Evolutionary conservation across 371 early-diverging fungal species (phyloP).

Genomic region (Mucor piriformis): DNA sequence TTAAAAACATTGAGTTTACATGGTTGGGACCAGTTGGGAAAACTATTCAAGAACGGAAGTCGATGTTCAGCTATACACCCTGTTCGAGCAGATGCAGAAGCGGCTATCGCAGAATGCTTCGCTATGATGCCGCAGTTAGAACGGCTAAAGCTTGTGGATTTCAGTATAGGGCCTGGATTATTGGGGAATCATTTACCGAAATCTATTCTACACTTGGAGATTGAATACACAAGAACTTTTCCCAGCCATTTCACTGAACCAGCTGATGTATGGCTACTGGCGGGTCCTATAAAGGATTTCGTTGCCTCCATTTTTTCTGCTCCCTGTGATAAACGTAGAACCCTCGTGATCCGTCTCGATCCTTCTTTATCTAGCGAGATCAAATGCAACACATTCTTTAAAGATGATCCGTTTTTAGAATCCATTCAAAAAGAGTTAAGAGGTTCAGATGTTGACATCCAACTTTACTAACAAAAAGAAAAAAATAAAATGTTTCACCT

Average conservation of each 20-base stretch:
- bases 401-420: slow-evolving; percentile 1
- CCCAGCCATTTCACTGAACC: slow-evolving; percentile 9
- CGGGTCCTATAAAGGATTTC: slow-evolving; percentile 25
- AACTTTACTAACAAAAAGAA: too few relatives aligned
- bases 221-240: slow-evolving; percentile 16
- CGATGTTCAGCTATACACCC: slow-evolving; percentile 19
- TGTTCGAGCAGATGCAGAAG: slow-evolving; percentile 23
- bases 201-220: slow-evolving; percentile 6
- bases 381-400: slow-evolving; percentile 1
- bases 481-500: not conserved
- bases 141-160: slow-evolving; percentile 14
- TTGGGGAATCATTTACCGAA: slow-evolving; percentile 2
- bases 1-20: slow-evolving; percentile 12
- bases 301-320: not conserved
- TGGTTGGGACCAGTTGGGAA: slow-evolving; percentile 32
- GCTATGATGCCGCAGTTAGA: slow-evolving; percentile 2
- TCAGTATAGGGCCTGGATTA: slow-evolving; percentile 23
- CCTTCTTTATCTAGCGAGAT: slow-evolving; percentile 4
- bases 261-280: slow-evolving; percentile 17
- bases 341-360: slow-evolving; percentile 4
- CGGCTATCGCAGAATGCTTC: slow-evolving; percentile 13
- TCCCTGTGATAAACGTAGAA: not conserved
- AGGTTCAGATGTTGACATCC: slow-evolving; percentile 1
- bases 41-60: slow-evolving; percentile 10
- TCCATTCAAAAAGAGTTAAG: not conserved